Evolutionary conservation across 116 monocot species (phyloP), one percentile per base, ranked within the genome.

Genomic region (Posidonia oceanica): DNA sequence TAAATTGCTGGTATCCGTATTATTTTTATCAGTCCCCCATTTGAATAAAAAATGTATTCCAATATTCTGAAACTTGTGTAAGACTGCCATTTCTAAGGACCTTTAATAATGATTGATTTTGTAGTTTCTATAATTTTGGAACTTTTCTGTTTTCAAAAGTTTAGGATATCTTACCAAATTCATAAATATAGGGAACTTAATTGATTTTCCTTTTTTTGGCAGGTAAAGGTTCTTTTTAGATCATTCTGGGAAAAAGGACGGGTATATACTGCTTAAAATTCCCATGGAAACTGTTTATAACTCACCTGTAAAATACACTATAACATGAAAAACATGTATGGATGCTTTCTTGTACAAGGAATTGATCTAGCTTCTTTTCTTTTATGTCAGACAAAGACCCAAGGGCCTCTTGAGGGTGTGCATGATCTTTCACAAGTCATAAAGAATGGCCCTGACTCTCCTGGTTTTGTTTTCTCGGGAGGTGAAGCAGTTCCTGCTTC

Each of bases 371-470:
- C 48, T 48, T 48, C 12, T 12, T 12, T 48, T 48, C 48, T 12
- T 54, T 68, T 68, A 0, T 23, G 48, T 54, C 79, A 97, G 92
- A 97, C 75, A 75, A 87, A 72, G 44, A 76, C 60, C 62, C 83
- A 81, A 56, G 62, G 59, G 39, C 78, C 81, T 20, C 68, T 72
- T 17, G 85, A 89, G 68, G 69, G 71, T 63, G 37, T 81, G 22
- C 48, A 54, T 66, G 86, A 88, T 70, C 75, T 71, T 78, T 69
- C 83, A 14, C 86, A 80, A 40, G 54, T 41, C 21, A 72, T 72
- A 22, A 83, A 82, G 74, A 86, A 80, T 80, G 83, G 76, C 38
- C 61, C 76, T 61, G 44, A 80, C 53, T 40, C 77, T 21, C 36
- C 80, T 29, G 82, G 84, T 4, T 84, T 79, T 66, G 59, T 78